A percentile compares a stretch with the other conserved stretches of the same genome.
These are phyloP conservation scores for Penicillium bialowiezense DNA, from an alignment of 495 filamentous ascomycete species.

Conservation along the genomic window DNA sequence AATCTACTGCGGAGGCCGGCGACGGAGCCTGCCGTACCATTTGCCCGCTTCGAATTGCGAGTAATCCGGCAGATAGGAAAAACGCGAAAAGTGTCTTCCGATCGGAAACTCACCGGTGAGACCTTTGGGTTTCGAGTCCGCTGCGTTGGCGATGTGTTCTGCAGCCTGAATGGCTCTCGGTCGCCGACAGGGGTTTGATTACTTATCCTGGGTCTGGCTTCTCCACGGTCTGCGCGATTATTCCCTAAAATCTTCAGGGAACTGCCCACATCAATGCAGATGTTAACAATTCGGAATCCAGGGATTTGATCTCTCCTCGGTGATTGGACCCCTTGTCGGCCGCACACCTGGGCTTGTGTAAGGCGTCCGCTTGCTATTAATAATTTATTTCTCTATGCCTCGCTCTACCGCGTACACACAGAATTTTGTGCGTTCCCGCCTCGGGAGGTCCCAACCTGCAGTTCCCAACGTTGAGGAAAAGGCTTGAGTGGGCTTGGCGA, in stretches of 20 bases:
- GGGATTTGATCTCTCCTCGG: neutral
- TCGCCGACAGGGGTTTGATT: slow-evolving; percentile 14
- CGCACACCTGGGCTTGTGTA: neutral
- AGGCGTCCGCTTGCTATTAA: slow-evolving; percentile 5
- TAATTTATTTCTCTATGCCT: slow-evolving; percentile 1
- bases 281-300: slow-evolving; percentile 8
- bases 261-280: neutral
- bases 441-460: neutral
- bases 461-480: slow-evolving; percentile 8
- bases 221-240: slow-evolving; percentile 14
- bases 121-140: slow-evolving; percentile 12
- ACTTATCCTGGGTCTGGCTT: neutral
- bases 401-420: slow-evolving; percentile 2
- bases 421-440: neutral
- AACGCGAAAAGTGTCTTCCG: neutral
- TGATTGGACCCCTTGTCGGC: slow-evolving; percentile 7
- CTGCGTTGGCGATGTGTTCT: slow-evolving; percentile 15
- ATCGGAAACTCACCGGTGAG: slow-evolving; percentile 7
- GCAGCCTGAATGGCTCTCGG: slow-evolving; percentile 22
- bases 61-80: slow-evolving; percentile 3
- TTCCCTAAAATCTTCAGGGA: slow-evolving; percentile 6
- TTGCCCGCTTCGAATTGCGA: no score
- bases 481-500: slow-evolving; percentile 5
- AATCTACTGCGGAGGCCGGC: slow-evolving; percentile 10
- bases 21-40: slow-evolving; percentile 21